phyloP scores from a whole-genome alignment of 1,284 basidiomycete genomes.

The Trichosporon ovoides region DNA sequence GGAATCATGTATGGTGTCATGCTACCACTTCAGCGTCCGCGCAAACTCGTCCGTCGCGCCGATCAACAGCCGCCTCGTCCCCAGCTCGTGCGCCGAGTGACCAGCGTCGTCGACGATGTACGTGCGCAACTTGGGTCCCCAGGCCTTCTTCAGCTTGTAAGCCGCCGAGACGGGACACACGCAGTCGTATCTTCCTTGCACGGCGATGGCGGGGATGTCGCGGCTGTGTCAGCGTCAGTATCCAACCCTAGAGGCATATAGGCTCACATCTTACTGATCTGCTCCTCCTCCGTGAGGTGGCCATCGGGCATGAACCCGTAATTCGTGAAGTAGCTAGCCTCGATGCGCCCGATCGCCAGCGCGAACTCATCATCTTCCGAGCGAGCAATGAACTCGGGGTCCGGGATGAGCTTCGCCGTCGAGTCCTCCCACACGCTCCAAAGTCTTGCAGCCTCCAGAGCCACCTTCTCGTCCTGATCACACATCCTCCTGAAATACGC shows the following conservation, averaged over 20 bases:
- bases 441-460: slow-evolving; percentile 63
- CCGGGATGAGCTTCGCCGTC: slow-evolving; percentile 69
- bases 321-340: slow-evolving; percentile 87
- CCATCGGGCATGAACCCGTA: slow-evolving; percentile 84
- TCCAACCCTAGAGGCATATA: not conserved
- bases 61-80: slow-evolving; percentile 62
- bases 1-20: not conserved
- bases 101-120: slow-evolving; percentile 82
- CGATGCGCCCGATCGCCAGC: slow-evolving; percentile 75
- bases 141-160: slow-evolving; percentile 69
- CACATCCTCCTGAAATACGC: slow-evolving; percentile 74
- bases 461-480: slow-evolving; percentile 59
- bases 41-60: slow-evolving; percentile 8
- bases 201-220: slow-evolving; percentile 73
- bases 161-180: slow-evolving; percentile 55
- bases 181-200: slow-evolving; percentile 63
- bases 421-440: slow-evolving; percentile 79
- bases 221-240: slow-evolving; percentile 48
- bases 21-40: slow-evolving; percentile 8
- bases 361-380: slow-evolving; percentile 65
- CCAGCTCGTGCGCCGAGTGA: slow-evolving; percentile 74
- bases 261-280: slow-evolving; percentile 76
- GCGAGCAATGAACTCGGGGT: slow-evolving; percentile 61
- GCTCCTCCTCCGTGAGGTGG: slow-evolving; percentile 72
- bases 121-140: slow-evolving; percentile 64